phyloP scores from a whole-genome alignment of 306 rosid species.

The Casuarina equisetifolia region DNA sequence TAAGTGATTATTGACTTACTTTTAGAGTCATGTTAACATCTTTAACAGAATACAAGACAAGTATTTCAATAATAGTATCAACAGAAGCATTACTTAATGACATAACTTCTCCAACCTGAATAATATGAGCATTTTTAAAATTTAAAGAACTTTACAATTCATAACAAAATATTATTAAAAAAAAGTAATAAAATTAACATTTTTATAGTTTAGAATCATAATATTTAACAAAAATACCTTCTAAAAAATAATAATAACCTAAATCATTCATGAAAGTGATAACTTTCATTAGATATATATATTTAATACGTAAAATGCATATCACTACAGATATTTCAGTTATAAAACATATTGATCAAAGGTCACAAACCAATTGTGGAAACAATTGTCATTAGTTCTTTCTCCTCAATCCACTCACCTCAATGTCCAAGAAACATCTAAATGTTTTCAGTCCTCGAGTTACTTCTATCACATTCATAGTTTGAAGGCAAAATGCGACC shows the following conservation, averaged over 20 bases:
- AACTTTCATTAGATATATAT: background rate
- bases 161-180: background rate
- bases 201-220: slow-evolving; percentile 3
- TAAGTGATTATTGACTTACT: slow-evolving; percentile 45
- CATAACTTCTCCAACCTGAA: slow-evolving; percentile 83
- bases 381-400: background rate
- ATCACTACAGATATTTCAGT: background rate
- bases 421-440: background rate
- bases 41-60: slow-evolving; percentile 84
- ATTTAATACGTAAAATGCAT: background rate
- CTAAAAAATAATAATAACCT: slow-evolving; percentile 3
- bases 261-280: background rate
- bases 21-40: slow-evolving; percentile 66
- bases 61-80: slow-evolving; percentile 92
- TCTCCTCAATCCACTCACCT: background rate
- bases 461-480: background rate
- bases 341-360: background rate
- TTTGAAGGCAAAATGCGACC: background rate
- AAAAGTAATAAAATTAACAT: background rate
- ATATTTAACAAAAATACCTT: background rate
- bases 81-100: slow-evolving; percentile 84
- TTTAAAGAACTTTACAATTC: slow-evolving; percentile 21
- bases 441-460: background rate
- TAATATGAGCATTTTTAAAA: slow-evolving; percentile 18
- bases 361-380: background rate